Percentiles rank a stretch among this genome's conserved stretches.
These are phyloP conservation scores for Collybia nuda DNA, from an alignment of 768 basidiomycete species.

Conservation along the genomic window DNA sequence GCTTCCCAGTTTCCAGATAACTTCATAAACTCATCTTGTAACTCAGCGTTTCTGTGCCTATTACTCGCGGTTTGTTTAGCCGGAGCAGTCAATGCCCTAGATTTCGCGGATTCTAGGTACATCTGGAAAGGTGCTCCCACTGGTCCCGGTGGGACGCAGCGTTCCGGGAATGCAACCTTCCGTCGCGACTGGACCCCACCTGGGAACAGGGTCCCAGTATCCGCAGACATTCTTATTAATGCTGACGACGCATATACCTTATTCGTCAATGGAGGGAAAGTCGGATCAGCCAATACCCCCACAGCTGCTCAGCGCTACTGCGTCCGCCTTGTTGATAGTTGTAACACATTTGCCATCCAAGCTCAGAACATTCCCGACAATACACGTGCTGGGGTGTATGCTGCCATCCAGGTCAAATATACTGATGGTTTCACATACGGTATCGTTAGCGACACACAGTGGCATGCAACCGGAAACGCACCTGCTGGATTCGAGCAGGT, in stretches of 20 bases:
- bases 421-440: conserved; percentile 26
- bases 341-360: conserved; percentile 32
- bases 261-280: conserved; percentile 26
- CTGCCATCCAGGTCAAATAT: conserved; percentile 28
- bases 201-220: conserved; percentile 22
- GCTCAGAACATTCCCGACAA: conserved; percentile 13
- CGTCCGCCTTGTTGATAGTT: conserved; percentile 20
- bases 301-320: conserved; percentile 23
- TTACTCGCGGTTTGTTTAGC: conserved; percentile 6
- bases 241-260: conserved; percentile 29
- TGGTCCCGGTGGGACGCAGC: conserved; percentile 12
- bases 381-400: conserved; percentile 26
- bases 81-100: conserved; percentile 4
- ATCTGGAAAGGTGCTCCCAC: conserved; percentile 26
- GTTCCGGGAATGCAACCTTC: conserved; percentile 25
- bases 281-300: conserved; percentile 21
- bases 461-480: conserved; percentile 22
- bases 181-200: conserved; percentile 25
- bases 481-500: conserved; percentile 27
- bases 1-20: too few species aligned
- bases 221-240: conserved; percentile 28
- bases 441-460: conserved; percentile 27
- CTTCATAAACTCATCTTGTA: too few species aligned
- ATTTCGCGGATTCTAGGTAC: conserved; percentile 22
- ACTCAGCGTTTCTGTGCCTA: neutral